These are phyloP conservation scores for Suhomyces guaymorum DNA, from an alignment of 1,139 yeast genomes.

Conservation along the genomic window DNA sequence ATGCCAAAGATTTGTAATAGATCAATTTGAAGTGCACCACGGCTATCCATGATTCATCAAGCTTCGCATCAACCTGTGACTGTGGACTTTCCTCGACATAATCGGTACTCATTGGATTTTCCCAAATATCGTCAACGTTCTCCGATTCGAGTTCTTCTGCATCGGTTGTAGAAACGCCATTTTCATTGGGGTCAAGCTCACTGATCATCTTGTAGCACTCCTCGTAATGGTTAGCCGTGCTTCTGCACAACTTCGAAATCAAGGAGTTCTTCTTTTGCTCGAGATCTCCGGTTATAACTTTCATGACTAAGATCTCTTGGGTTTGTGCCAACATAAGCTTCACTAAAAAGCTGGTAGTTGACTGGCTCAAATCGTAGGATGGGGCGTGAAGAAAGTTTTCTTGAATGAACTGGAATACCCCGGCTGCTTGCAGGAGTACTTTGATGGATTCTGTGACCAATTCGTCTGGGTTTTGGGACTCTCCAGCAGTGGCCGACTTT, in stretches of 20 bases:
- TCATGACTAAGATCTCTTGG: constrained; percentile 77
- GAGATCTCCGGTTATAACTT: constrained; percentile 52
- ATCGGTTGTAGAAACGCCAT: constrained; percentile 13
- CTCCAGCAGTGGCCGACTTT: constrained; percentile 16
- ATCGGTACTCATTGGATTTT: constrained; percentile 21
- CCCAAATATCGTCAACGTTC: constrained; percentile 10
- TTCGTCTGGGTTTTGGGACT: constrained; percentile 29
- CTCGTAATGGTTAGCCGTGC: constrained; percentile 59
- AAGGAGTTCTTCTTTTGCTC: constrained; percentile 61
- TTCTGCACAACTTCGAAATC: constrained; percentile 68
- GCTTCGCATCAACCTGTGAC: constrained; percentile 46
- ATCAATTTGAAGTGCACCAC: constrained; percentile 48
- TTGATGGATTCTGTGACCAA: constrained; percentile 62
- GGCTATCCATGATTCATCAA: constrained; percentile 49
- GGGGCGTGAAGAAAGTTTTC: constrained; percentile 93
- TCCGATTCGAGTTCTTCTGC: constrained; percentile 16
- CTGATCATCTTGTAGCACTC: constrained; percentile 44
- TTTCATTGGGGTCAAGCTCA: constrained; percentile 27
- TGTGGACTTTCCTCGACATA: constrained; percentile 33
- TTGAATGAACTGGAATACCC: constrained; percentile 68
- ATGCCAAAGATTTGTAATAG: constrained; percentile 45
- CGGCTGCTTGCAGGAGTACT: constrained; percentile 74
- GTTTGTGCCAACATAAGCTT: constrained; percentile 81
- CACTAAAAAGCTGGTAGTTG: constrained; percentile 64
- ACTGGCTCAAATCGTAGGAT: constrained; percentile 70